phyloP scores from a whole-genome alignment of 305 asterid genomes.

The Fraxinus sp. region DNA sequence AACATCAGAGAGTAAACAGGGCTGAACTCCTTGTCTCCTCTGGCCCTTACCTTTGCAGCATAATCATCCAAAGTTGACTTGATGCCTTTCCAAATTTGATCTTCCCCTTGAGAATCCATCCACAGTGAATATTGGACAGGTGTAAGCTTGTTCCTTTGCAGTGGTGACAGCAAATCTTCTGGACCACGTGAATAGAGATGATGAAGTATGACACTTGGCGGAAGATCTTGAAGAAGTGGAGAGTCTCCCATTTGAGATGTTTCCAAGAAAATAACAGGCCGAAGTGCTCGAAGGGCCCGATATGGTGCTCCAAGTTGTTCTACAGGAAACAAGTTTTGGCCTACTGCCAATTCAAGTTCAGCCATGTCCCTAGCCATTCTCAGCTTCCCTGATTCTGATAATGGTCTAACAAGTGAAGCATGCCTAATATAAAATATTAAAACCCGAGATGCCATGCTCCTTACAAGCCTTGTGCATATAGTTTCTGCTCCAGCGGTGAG shows the following conservation, averaged over 20 bases:
- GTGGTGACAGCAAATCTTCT: conserved; percentile 79
- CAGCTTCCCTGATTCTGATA: conserved; percentile 91
- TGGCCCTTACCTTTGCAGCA: conserved; percentile 61
- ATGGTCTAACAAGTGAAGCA: conserved; percentile 83
- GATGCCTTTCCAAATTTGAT: conserved; percentile 91
- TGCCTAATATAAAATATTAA: conserved; percentile 75
- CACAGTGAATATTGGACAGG: conserved; percentile 81
- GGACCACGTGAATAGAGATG: conserved; percentile 91
- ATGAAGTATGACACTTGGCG: conserved; percentile 80
- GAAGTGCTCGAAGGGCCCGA: conserved; percentile 83
- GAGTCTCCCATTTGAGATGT: conserved; percentile 80
- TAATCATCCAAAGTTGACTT: conserved; percentile 89
- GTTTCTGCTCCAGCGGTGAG: conserved; percentile 52
- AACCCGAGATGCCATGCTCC: conserved; percentile 90
- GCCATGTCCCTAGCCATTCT: conserved; percentile 98
- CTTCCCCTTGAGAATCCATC: conserved; percentile 96
- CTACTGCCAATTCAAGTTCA: conserved; percentile 80
- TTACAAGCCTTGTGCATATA: conserved; percentile 77
- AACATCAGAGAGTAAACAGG: conserved; percentile 87
- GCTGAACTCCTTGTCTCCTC: conserved; percentile 93
- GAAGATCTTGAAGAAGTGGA: conserved; percentile 84
- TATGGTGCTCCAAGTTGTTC: conserved; percentile 95
- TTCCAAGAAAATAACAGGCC: conserved; percentile 87
- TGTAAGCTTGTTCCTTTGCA: conserved; percentile 79
- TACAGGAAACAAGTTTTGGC: conserved; percentile 86